A percentile compares a stretch with the other conserved stretches of the same genome.
Conservation (phyloP, 495 filamentous ascomycete species). For the Penicillium simplicissimum region DNA sequence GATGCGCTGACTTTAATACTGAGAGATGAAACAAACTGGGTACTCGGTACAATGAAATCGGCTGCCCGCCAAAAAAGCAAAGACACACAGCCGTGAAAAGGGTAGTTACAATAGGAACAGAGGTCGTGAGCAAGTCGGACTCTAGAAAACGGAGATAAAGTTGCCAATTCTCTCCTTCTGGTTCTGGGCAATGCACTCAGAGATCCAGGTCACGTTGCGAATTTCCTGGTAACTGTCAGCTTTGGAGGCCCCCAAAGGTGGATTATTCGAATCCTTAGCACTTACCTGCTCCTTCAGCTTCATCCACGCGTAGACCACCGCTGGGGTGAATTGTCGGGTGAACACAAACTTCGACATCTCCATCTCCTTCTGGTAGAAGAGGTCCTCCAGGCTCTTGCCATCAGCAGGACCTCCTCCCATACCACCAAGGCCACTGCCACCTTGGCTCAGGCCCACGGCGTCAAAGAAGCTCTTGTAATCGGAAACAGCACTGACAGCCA, state of each 20-base stretch:
- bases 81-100: slow-evolving; percentile 18
- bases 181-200: slow-evolving; percentile 99
- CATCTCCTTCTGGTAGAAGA: slow-evolving; percentile 99
- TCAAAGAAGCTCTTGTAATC: slow-evolving; percentile 98
- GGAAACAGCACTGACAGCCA: slow-evolving; percentile 85
- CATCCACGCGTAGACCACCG: slow-evolving; percentile 96
- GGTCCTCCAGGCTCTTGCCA: slow-evolving; percentile 88
- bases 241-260: slow-evolving; percentile 13
- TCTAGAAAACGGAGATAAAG: slow-evolving; percentile 94
- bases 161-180: slow-evolving; percentile 99
- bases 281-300: slow-evolving; percentile 95
- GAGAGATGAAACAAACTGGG: slow-evolving; percentile 28
- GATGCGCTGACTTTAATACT: slow-evolving; percentile 38
- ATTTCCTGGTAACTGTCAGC: slow-evolving; percentile 73
- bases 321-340: slow-evolving; percentile 93
- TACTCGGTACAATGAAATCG: slow-evolving; percentile 31
- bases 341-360: slow-evolving; percentile 93
- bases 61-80: slow-evolving; percentile 19
- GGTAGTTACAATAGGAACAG: slow-evolving; percentile 24
- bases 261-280: neutral
- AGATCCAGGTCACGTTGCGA: slow-evolving; percentile 98
- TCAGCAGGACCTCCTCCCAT: slow-evolving; percentile 78
- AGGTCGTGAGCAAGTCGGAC: slow-evolving; percentile 17
- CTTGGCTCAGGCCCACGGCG: slow-evolving; percentile 79
- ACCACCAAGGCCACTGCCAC: slow-evolving; percentile 71